A percentile compares a stretch with the other conserved stretches of the same genome.
Evolutionary conservation across 2,329 filamentous ascomycete genomes (phyloP).

Genomic region (Tolypocladium ophioglossoides): DNA sequence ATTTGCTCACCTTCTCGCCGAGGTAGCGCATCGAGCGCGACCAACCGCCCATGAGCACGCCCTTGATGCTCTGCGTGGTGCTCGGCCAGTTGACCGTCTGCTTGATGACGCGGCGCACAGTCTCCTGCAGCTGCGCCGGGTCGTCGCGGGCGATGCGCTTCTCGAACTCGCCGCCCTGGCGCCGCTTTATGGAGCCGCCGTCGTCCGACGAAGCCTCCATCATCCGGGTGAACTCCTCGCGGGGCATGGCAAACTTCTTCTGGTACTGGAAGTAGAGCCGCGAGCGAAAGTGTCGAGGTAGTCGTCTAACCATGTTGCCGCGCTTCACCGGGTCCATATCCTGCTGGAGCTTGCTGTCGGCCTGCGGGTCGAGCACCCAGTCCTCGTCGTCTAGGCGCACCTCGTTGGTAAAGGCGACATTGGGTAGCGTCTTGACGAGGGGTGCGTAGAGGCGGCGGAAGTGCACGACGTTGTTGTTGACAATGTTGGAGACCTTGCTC

Average conservation of each 20-base stretch:
- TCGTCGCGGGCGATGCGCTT: conserved; percentile 67
- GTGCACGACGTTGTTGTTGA: conserved; percentile 79
- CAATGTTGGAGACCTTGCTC: conserved; percentile 88
- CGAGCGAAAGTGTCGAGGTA: conserved; percentile 77
- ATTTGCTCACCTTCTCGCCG: conserved; percentile 69
- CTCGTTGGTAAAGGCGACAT: conserved; percentile 63
- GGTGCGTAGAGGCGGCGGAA: conserved; percentile 89
- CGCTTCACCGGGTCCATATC: conserved; percentile 88
- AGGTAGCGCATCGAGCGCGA: conserved; percentile 63
- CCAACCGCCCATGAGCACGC: conserved; percentile 67
- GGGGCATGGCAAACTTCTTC: conserved; percentile 77
- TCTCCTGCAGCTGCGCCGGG: conserved; percentile 52
- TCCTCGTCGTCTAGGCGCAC: conserved; percentile 25
- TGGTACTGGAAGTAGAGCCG: conserved; percentile 95
- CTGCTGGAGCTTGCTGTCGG: conserved; percentile 63
- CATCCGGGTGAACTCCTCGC: conserved; percentile 74
- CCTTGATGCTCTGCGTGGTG: conserved; percentile 77
- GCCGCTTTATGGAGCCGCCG: conserved; percentile 56
- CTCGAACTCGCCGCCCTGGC: conserved; percentile 78
- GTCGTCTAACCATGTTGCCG: conserved; percentile 89
- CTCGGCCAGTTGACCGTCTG: conserved; percentile 91
- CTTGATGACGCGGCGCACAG: conserved; percentile 67
- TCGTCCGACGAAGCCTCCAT: conserved; percentile 67
- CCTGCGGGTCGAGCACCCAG: conserved; percentile 31
- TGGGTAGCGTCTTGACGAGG: conserved; percentile 80